phyloP scores from a whole-genome alignment of 257 asterid species.

The Rubia yunnanensis region DNA sequence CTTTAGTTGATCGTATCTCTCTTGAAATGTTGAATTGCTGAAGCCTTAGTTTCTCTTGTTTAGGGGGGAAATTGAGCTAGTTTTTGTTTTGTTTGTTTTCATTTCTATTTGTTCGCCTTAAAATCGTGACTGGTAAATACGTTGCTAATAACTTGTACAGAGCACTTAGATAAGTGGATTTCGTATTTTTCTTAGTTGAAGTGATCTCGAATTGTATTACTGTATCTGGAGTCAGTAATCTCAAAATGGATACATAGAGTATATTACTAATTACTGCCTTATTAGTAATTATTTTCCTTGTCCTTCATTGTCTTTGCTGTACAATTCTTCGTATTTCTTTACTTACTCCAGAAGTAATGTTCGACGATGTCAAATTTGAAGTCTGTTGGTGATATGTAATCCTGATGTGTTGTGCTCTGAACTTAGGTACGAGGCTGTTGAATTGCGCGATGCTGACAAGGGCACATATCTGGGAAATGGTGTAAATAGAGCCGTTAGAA shows the following conservation, averaged over 20 bases:
- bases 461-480: conserved; percentile 93
- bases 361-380: not conserved
- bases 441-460: conserved; percentile 92
- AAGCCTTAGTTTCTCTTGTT: not conserved
- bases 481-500: conserved; percentile 85
- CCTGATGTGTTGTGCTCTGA: conserved; percentile 10
- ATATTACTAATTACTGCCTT: not conserved
- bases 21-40: not conserved
- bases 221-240: not conserved
- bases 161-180: too few relatives aligned
- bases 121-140: not conserved
- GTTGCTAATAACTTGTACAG: not conserved
- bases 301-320: not conserved
- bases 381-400: conserved; percentile 5
- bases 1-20: not conserved
- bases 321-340: not conserved
- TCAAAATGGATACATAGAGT: not conserved
- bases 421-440: conserved; percentile 84
- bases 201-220: not conserved
- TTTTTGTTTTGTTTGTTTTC: not conserved
- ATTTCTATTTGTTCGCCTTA: not conserved
- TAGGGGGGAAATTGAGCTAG: not conserved
- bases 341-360: too few relatives aligned
- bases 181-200: not conserved
- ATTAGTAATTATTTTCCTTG: not conserved